These are phyloP conservation scores for Elsinoe batatas DNA, from an alignment of 2,329 filamentous ascomycete genomes.

Conservation along the genomic window DNA sequence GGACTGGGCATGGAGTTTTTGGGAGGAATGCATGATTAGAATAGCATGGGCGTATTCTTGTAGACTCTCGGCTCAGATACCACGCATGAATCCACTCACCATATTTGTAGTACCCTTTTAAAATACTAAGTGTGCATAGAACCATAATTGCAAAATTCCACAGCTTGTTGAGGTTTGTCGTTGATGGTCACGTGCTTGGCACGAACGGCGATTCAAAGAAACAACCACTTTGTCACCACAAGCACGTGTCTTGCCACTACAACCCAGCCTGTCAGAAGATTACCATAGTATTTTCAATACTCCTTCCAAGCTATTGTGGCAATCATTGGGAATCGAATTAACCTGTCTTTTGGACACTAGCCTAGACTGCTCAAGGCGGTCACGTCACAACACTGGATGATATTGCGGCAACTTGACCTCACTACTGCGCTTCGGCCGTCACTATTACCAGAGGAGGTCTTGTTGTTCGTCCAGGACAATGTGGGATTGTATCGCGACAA, in stretches of 20 bases:
- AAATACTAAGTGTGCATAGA: not conserved
- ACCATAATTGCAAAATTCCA: too few relatives aligned
- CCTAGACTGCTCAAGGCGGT: not conserved
- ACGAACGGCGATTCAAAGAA: too few relatives aligned
- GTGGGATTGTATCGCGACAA: conserved; percentile 97
- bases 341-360: not conserved
- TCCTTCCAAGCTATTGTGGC: too few relatives aligned
- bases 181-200: not conserved
- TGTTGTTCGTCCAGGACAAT: conserved; percentile 94
- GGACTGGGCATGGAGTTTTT: not conserved
- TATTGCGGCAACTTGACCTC: conserved; percentile 88
- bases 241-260: too few relatives aligned
- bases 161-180: not conserved
- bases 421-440: conserved; percentile 91
- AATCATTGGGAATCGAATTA: not conserved
- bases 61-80: conserved; percentile 11
- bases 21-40: not conserved
- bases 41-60: not conserved
- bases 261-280: too few relatives aligned
- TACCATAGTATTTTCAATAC: too few relatives aligned
- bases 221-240: too few relatives aligned
- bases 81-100: conserved; percentile 3
- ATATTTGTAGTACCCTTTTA: not conserved
- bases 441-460: conserved; percentile 83
- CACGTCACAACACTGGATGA: conserved; percentile 60